Evolutionary conservation across 78 protist species (phyloP), one percentile per base, ranked within the genome.

Genomic region (Speleostelium caveatum): DNA sequence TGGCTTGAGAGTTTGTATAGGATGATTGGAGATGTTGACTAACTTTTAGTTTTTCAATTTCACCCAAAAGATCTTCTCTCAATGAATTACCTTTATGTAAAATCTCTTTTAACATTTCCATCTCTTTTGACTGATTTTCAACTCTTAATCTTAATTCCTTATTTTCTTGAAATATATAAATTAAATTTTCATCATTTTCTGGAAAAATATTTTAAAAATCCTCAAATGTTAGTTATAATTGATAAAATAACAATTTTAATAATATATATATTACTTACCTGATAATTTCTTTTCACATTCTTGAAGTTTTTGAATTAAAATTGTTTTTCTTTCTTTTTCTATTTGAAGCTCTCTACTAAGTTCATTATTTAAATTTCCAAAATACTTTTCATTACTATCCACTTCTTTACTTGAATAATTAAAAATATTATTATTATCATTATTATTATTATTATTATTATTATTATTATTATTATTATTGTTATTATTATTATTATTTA

Each of bases 311-410:
- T 49, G 49, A 3, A 83, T 33, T 24, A 83, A 53, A 21, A 68
- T 35, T 24, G 28, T 41, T 65, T 69, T 83, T 36, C 66, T 83
- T 19, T 67, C 77, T 55, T 42, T 67, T 71, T 83, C 91, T 7
- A 24, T 53, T 51, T 83, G 91, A 39, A 83, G 42, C 42, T 83
- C 91, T 42, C 69, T 83, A 33, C 61, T 39, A 4, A 83, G 49
- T 39, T 83, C 91, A 32, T 59, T 67, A 69, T 83, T 83, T 33
- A 83, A 60, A 36, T 51, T 83, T 59, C 69, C 91, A 59, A 59
- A 83, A 71, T 69, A 83, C 55, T 51, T 83, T n/a, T n/a, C n/a
- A n/a, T n/a, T n/a, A n/a, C n/a, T n/a, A 51, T 61, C 51, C 14
- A 51, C 58, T 14, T 83, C 91, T 19, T 53, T 53, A 10, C 2